phyloP scores from a whole-genome alignment of 2,329 filamentous ascomycete genomes.

The Thielaviopsis musarum region DNA sequence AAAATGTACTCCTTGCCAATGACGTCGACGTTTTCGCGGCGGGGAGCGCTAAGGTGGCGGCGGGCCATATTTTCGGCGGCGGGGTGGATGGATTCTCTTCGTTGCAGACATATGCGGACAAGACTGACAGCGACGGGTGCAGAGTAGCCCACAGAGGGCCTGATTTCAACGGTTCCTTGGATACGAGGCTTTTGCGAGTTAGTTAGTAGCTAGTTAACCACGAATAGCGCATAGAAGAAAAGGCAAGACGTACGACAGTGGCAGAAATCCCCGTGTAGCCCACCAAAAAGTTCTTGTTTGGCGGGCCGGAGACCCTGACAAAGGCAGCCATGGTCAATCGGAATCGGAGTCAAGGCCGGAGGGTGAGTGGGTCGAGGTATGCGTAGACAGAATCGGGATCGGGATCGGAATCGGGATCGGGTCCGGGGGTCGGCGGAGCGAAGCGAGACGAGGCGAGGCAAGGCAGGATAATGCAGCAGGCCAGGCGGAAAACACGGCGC shows the following conservation, averaged over 20 bases:
- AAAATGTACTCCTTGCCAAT: constrained; percentile 92
- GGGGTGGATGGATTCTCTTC: constrained; percentile 90
- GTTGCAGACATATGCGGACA: constrained; percentile 84
- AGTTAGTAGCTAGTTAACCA: not conserved
- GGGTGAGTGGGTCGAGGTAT: not conserved
- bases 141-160: constrained; percentile 68
- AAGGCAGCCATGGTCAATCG: constrained; percentile 45
- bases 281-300: constrained; percentile 91
- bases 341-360: not conserved
- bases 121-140: constrained; percentile 82
- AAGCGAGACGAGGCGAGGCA: not conserved
- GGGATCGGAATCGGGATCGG: not conserved
- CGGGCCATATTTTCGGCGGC: constrained; percentile 88
- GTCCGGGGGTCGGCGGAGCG: not conserved
- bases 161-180: constrained; percentile 94
- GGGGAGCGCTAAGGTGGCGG: constrained; percentile 74
- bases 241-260: constrained; percentile 59
- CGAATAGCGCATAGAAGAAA: not conserved
- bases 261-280: constrained; percentile 97
- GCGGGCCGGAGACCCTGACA: constrained; percentile 91
- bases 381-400: not conserved
- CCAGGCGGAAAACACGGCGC: not conserved
- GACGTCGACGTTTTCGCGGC: constrained; percentile 79
- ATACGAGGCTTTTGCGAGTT: constrained; percentile 65
- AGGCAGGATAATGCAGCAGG: not conserved